Evolutionary conservation across 148 eudicot genomes (phyloP), one percentile per base, ranked within the genome.

Genomic region (Cornus suecica): DNA sequence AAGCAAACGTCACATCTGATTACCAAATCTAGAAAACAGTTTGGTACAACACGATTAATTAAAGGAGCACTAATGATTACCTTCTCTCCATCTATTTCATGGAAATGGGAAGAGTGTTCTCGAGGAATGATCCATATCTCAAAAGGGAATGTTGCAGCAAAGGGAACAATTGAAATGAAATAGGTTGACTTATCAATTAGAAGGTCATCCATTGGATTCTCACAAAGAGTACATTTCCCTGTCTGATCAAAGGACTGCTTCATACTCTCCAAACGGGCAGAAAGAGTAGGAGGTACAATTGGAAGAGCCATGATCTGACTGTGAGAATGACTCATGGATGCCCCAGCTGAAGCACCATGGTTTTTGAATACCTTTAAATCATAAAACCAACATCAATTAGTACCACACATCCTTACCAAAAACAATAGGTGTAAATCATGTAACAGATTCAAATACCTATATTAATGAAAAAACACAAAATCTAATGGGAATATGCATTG

Each of bases 291-390:
- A 60, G 98, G 94, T 75, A 96, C 75, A 75, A 96, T 71, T 10
- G 99, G 99, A 63, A 96, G 98, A 62, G 89, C 97, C 72, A 96
- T 84, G 25, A 96, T 88, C 77, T 96, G 99, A 82, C 97, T 90
- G 77, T 96, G 99, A 63, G 99, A 93, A 81, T 96, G 99, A 74
- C 94, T 96, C 98, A 96, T 80, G 71, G 99, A 96, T 30, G 99
- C 99, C 65, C 99, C 99, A 62, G 99, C 99, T 65, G 99, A 80
- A 52, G 97, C 92, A 65, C 99, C 99, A 37, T 96, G 93, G 74
- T 96, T 96, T 76, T 96, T 96, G 83, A 96, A 96, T 27, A 96
- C 91, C 99, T 93, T 72, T 52, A 84, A 37, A 74, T 2, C 52
- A 65, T 31, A 65, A 51, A 81, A 32, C 1, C 30, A 58, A 42